phyloP scores from a whole-genome alignment of 73 alveolate species.

The Blepharisma japonicum region DNA sequence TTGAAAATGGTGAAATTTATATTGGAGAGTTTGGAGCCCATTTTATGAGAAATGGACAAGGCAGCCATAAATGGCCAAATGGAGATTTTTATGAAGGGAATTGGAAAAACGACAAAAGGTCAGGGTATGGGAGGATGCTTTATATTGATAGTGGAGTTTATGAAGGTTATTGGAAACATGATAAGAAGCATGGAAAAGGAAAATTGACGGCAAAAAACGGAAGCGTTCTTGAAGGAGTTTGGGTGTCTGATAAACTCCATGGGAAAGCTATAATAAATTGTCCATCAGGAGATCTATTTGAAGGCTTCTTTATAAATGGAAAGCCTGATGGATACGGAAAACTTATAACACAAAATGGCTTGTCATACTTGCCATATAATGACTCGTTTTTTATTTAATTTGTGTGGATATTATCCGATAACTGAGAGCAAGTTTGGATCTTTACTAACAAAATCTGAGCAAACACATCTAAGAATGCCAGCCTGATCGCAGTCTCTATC shows the following conservation, averaged over 20 bases:
- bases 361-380: too few relatives aligned
- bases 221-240: slow-evolving; percentile 72
- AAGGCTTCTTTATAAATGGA: slow-evolving; percentile 70
- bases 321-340: slow-evolving; percentile 70
- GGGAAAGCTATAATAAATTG: slow-evolving; percentile 67
- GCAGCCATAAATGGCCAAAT: slow-evolving; percentile 52
- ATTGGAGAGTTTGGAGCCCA: too few relatives aligned
- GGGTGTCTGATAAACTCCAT: slow-evolving; percentile 63
- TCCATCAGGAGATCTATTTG: slow-evolving; percentile 64
- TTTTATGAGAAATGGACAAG: slow-evolving; percentile 59
- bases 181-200: slow-evolving; percentile 75
- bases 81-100: slow-evolving; percentile 80
- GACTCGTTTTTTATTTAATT: too few relatives aligned
- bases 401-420: too few relatives aligned
- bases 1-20: too few relatives aligned
- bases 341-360: too few relatives aligned
- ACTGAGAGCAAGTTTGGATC: too few relatives aligned
- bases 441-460: background rate
- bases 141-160: slow-evolving; percentile 27
- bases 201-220: slow-evolving; percentile 63
- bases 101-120: slow-evolving; percentile 51
- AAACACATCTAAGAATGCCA: slow-evolving; percentile 17
- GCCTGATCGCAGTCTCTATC: slow-evolving; percentile 1
- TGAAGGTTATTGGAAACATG: slow-evolving; percentile 48
- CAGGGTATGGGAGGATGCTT: slow-evolving; percentile 63